phyloP scores from a whole-genome alignment of 495 filamentous ascomycete genomes.

The Xylaria nigripes region DNA sequence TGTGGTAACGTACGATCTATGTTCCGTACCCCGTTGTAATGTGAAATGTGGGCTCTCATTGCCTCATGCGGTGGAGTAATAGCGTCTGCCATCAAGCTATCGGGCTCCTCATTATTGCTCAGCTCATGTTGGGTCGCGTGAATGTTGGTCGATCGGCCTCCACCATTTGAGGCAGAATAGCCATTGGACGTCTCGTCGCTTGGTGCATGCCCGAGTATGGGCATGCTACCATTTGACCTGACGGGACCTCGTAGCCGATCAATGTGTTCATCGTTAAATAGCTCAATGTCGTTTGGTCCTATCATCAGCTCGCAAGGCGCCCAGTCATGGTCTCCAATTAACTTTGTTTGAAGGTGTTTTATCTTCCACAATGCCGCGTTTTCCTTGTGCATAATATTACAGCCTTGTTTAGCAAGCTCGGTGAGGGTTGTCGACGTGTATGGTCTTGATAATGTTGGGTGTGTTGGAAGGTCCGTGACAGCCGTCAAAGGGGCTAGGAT shows the following conservation, averaged over 20 bases:
- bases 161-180: slow-evolving; percentile 4
- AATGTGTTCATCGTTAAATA: slow-evolving; percentile 38
- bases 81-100: slow-evolving; percentile 19
- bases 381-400: slow-evolving; percentile 67
- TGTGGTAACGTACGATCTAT: slow-evolving; percentile 2
- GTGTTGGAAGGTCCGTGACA: slow-evolving; percentile 72
- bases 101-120: slow-evolving; percentile 8
- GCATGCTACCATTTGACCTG: slow-evolving; percentile 14
- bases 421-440: slow-evolving; percentile 77
- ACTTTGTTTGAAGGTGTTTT: slow-evolving; percentile 66
- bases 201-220: slow-evolving; percentile 11
- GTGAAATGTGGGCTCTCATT: not conserved
- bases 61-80: slow-evolving; percentile 6
- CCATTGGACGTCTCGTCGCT: slow-evolving; percentile 9
- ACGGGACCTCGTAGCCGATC: slow-evolving; percentile 17
- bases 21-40: slow-evolving; percentile 1
- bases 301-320: slow-evolving; percentile 60
- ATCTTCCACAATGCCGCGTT: slow-evolving; percentile 64
- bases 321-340: slow-evolving; percentile 75
- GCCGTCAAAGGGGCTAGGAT: slow-evolving; percentile 81
- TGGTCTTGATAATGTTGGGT: slow-evolving; percentile 74
- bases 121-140: slow-evolving; percentile 6
- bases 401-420: slow-evolving; percentile 61
- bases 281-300: slow-evolving; percentile 43
- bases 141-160: not conserved